A percentile compares a stretch with the other conserved stretches of the same genome.
These are phyloP conservation scores for Penicillium sp. DNA, from an alignment of 2,329 filamentous ascomycete species.

Conservation along the genomic window DNA sequence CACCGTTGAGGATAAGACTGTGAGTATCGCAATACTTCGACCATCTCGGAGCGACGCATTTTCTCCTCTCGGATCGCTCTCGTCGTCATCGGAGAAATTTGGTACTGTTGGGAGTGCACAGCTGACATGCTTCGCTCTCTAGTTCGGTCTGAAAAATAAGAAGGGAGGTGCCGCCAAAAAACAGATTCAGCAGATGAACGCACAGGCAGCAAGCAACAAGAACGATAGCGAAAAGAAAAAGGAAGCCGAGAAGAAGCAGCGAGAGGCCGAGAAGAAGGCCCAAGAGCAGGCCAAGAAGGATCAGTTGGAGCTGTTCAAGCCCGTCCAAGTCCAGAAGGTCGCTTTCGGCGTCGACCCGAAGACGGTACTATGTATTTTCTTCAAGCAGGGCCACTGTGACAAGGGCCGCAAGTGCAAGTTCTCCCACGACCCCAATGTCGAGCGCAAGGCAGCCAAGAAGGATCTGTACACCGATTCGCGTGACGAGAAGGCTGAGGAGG, in stretches of 20 bases:
- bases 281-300: conserved; percentile 83
- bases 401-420: conserved; percentile 99
- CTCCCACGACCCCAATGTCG: conserved; percentile 83
- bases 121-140: not conserved
- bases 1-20: conserved; percentile 74
- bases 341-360: conserved; percentile 98
- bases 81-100: too few species aligned
- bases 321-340: conserved; percentile 94
- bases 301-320: conserved; percentile 79
- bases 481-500: conserved; percentile 66
- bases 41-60: too few species aligned
- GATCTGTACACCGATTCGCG: conserved; percentile 86
- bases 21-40: conserved; percentile 25
- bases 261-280: conserved; percentile 87
- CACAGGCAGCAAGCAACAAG: conserved; percentile 71
- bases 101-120: not conserved
- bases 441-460: conserved; percentile 90
- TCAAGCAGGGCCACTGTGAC: conserved; percentile 95
- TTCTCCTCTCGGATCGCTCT: too few species aligned
- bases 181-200: conserved; percentile 80
- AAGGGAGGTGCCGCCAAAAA: conserved; percentile 90
- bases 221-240: conserved; percentile 87
- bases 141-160: conserved; percentile 55
- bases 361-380: conserved; percentile 94
- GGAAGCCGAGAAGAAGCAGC: conserved; percentile 62